phyloP scores from a whole-genome alignment of 495 filamentous ascomycete genomes.

The Aspergillus panamensis region DNA sequence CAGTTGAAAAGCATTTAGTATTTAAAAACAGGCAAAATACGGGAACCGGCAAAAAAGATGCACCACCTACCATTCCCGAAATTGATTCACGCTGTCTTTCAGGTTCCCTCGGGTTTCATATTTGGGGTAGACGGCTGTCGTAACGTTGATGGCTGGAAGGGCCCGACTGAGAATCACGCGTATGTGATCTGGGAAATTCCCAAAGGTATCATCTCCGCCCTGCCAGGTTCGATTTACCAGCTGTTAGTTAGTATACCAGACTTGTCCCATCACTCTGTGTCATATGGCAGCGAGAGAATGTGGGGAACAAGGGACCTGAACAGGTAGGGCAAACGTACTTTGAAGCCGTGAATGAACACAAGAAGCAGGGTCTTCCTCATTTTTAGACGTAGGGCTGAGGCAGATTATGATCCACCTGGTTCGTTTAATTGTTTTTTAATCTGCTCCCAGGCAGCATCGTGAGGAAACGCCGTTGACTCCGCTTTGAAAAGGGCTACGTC shows the following conservation, averaged over 20 bases:
- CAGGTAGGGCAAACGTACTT: constrained; percentile 51
- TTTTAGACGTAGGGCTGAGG: constrained; percentile 1
- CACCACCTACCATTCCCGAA: constrained; percentile 76
- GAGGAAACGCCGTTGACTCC: too few species aligned
- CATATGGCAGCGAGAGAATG: too few species aligned
- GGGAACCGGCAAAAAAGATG: neutral
- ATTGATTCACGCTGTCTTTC: constrained; percentile 69
- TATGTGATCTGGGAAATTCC: constrained; percentile 70
- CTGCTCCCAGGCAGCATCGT: too few species aligned
- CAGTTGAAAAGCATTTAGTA: neutral
- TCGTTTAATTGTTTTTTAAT: too few species aligned
- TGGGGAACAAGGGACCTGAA: too few species aligned
- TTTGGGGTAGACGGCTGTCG: constrained; percentile 74
- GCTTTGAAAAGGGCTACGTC: too few species aligned
- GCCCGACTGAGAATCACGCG: constrained; percentile 63
- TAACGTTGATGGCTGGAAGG: constrained; percentile 70
- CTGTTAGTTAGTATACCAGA: neutral
- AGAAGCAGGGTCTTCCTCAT: constrained; percentile 90
- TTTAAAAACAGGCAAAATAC: neutral
- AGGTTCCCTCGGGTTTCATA: constrained; percentile 92
- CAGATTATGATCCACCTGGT: too few species aligned
- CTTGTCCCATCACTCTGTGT: too few species aligned
- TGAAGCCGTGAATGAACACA: constrained; percentile 97
- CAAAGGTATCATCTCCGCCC: constrained; percentile 90
- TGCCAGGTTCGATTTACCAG: constrained; percentile 25